Evolutionary conservation across 1,284 basidiomycete species (phyloP).

Genomic region (Rugosomyces carneus): DNA sequence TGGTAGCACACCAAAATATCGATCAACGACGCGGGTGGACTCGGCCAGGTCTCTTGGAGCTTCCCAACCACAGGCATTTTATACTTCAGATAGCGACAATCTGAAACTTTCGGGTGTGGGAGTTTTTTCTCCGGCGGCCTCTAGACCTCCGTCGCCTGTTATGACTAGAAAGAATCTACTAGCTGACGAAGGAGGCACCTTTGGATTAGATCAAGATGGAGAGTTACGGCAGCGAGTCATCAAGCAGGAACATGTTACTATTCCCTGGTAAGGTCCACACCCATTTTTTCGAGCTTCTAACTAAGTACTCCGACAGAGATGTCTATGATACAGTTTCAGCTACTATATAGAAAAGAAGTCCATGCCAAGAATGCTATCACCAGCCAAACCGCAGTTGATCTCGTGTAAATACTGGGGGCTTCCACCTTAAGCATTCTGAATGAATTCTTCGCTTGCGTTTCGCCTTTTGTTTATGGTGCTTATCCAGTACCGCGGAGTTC

Average conservation of each 20-base stretch:
- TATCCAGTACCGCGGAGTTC: constrained; percentile 86
- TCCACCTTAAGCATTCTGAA: constrained; percentile 83
- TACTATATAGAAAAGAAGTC: too few species aligned
- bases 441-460: constrained; percentile 82
- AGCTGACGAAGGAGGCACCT: constrained; percentile 7
- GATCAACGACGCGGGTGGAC: constrained; percentile 1
- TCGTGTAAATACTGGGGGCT: constrained; percentile 87
- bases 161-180: constrained; percentile 30
- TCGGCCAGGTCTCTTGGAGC: constrained; percentile 14
- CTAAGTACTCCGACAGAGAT: background rate
- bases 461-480: constrained; percentile 78
- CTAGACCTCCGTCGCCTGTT: constrained; percentile 60
- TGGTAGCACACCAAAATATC: constrained; percentile 11
- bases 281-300: background rate
- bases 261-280: background rate
- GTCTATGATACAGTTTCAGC: constrained; percentile 10
- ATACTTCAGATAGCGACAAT: constrained; percentile 45
- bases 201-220: constrained; percentile 9
- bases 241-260: background rate
- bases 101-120: constrained; percentile 61
- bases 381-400: constrained; percentile 88
- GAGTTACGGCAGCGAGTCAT: constrained; percentile 14
- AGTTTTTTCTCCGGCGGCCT: constrained; percentile 63
- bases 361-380: constrained; percentile 30
- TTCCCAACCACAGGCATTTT: constrained; percentile 39